phyloP scores from a whole-genome alignment of 441 rosid species.

The Eugenia klotzschiana region DNA sequence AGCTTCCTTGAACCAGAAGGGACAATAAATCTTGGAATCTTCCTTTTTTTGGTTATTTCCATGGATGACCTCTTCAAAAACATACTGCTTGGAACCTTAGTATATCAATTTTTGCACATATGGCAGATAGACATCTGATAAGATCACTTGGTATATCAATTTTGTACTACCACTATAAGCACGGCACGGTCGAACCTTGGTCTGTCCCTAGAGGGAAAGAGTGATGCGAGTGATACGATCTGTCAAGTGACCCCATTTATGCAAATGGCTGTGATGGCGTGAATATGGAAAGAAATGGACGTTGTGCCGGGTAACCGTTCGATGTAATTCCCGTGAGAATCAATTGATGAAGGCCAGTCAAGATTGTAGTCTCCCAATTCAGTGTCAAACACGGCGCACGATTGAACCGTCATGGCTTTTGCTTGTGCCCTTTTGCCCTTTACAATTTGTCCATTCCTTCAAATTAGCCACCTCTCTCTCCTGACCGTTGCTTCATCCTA shows the following conservation, averaged over 20 bases:
- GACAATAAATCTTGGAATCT: neutral
- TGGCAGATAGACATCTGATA: neutral
- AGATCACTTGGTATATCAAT: neutral
- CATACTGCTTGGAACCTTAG: neutral
- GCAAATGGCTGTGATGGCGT: neutral
- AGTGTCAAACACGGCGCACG: neutral
- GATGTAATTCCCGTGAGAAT: neutral
- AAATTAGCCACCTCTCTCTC: constrained; percentile 32
- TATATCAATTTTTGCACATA: neutral
- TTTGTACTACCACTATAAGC: neutral
- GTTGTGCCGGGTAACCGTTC: neutral
- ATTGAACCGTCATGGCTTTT: neutral
- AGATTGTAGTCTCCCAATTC: neutral
- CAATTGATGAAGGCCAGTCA: neutral
- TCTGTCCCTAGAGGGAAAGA: neutral
- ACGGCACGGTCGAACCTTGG: neutral
- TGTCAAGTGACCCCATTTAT: neutral
- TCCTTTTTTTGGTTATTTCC: neutral
- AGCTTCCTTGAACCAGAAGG: neutral
- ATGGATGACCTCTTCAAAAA: neutral
- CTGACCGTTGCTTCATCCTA: constrained; percentile 38
- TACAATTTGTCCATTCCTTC: constrained; percentile 3
- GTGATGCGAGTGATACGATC: neutral
- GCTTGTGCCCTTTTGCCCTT: neutral
- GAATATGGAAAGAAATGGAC: neutral